phyloP scores from a whole-genome alignment of 2,329 filamentous ascomycete genomes.

The Parastagonospora avenae region DNA sequence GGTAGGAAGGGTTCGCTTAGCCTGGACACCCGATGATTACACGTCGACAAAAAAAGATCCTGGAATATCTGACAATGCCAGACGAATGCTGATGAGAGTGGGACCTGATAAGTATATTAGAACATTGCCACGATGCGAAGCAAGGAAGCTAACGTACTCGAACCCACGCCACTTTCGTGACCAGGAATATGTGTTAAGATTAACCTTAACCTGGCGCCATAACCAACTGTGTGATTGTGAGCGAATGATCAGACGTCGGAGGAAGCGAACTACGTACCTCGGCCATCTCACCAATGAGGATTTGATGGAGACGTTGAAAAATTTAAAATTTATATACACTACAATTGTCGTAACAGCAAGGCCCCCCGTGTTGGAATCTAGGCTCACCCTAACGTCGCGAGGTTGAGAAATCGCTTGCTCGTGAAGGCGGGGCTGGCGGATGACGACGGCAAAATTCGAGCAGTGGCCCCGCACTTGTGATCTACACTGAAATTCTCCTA shows the following conservation, averaged over 20 bases:
- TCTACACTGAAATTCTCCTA: no score
- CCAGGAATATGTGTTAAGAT: slow-evolving; percentile 43
- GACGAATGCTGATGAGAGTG: slow-evolving; percentile 47
- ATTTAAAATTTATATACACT: neutral
- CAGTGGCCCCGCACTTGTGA: no score
- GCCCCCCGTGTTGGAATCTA: no score
- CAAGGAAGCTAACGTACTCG: slow-evolving; percentile 18
- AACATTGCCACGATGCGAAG: neutral
- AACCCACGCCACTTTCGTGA: slow-evolving; percentile 48
- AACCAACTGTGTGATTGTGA: slow-evolving; percentile 27
- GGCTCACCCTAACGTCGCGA: no score
- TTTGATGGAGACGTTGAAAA: slow-evolving; percentile 10
- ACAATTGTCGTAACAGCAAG: neutral
- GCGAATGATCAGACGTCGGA: neutral
- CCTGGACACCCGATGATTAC: neutral
- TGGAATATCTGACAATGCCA: slow-evolving; percentile 19
- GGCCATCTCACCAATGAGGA: slow-evolving; percentile 35
- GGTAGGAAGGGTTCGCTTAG: neutral
- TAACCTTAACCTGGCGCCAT: slow-evolving; percentile 46
- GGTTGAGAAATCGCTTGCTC: no score
- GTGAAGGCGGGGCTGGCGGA: no score
- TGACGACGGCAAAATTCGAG: no score
- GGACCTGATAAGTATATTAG: slow-evolving; percentile 15
- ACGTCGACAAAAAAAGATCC: slow-evolving; percentile 20
- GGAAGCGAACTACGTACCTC: slow-evolving; percentile 7